A percentile compares a stretch with the other conserved stretches of the same genome.
Evolutionary conservation across 140 eudicot genomes (phyloP).

Genomic region (Erigeron philadelphicus): DNA sequence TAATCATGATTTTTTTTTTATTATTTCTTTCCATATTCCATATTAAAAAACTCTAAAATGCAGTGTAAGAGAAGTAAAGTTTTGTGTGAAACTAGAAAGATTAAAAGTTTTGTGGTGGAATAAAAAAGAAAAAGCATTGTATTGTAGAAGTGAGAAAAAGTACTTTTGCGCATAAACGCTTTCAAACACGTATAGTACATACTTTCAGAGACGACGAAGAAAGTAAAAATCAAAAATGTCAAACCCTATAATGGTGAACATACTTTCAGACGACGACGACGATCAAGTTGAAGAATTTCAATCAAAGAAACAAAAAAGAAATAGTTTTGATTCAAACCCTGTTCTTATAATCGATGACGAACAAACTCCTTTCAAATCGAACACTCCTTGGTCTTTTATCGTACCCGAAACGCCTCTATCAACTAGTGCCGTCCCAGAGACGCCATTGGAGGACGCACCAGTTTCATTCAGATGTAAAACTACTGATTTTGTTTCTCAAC

Average conservation of each 20-base stretch:
- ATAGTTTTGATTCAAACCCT: constrained; percentile 25
- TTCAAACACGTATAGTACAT: too few relatives aligned
- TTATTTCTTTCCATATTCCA: too few relatives aligned
- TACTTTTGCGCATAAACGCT: too few relatives aligned
- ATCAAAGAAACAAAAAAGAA: constrained; percentile 31
- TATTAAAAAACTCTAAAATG: too few relatives aligned
- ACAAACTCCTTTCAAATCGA: constrained; percentile 38
- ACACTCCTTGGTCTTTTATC: constrained; percentile 9
- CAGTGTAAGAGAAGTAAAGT: too few relatives aligned
- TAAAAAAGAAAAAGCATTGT: too few relatives aligned
- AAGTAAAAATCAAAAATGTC: too few relatives aligned
- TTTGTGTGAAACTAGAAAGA: too few relatives aligned
- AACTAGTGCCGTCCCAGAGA: constrained; percentile 28
- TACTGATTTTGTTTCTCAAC: background rate
- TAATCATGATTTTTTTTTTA: too few relatives aligned
- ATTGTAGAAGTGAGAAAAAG: too few relatives aligned
- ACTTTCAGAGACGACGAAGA: too few relatives aligned
- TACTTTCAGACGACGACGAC: constrained; percentile 49
- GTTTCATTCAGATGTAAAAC: constrained; percentile 23
- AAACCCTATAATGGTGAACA: constrained; percentile 29
- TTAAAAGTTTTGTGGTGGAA: too few relatives aligned
- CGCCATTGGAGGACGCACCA: constrained; percentile 19
- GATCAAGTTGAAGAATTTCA: constrained; percentile 33
- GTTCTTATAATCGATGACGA: constrained; percentile 59
- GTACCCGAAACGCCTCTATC: constrained; percentile 33